Evolutionary conservation across 768 basidiomycete genomes (phyloP).

Genomic region (Mycena pura): DNA sequence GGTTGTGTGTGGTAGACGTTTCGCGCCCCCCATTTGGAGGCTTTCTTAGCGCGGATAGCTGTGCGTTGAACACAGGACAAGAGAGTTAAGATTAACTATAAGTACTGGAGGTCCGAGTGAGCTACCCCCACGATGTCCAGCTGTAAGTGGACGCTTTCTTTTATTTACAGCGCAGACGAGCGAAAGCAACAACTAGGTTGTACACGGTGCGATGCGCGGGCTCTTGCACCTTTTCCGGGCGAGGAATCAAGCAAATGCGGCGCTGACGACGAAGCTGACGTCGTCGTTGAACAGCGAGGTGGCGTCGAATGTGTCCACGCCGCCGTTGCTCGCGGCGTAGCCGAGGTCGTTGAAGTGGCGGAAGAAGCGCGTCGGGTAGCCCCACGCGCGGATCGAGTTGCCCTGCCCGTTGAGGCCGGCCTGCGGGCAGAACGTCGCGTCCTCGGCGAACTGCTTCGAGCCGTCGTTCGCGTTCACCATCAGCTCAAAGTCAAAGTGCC

Average conservation of each 20-base stretch:
- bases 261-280: background rate
- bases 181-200: too few relatives aligned
- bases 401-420: slow-evolving; percentile 8
- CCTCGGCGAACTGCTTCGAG: slow-evolving; percentile 14
- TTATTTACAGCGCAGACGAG: too few relatives aligned
- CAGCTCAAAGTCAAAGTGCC: slow-evolving; percentile 2
- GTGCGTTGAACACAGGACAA: too few relatives aligned
- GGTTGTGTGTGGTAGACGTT: too few relatives aligned
- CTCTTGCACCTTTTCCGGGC: too few relatives aligned
- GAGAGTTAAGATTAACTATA: too few relatives aligned
- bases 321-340: slow-evolving; percentile 12
- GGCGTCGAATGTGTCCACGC: slow-evolving; percentile 2
- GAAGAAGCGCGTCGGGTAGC: slow-evolving; percentile 12
- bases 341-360: slow-evolving; percentile 8
- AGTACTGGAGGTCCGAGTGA: too few relatives aligned
- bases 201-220: too few relatives aligned
- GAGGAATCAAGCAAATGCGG: slow-evolving; percentile 13
- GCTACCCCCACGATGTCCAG: too few relatives aligned
- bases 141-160: too few relatives aligned
- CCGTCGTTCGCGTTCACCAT: slow-evolving; percentile 11
- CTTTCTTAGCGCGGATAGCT: too few relatives aligned
- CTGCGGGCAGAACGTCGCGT: slow-evolving; percentile 20
- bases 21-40: too few relatives aligned
- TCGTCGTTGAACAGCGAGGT: slow-evolving; percentile 10
- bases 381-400: slow-evolving; percentile 18